phyloP scores from a whole-genome alignment of 208 protist species.

The Naegleria gruberi region DNA sequence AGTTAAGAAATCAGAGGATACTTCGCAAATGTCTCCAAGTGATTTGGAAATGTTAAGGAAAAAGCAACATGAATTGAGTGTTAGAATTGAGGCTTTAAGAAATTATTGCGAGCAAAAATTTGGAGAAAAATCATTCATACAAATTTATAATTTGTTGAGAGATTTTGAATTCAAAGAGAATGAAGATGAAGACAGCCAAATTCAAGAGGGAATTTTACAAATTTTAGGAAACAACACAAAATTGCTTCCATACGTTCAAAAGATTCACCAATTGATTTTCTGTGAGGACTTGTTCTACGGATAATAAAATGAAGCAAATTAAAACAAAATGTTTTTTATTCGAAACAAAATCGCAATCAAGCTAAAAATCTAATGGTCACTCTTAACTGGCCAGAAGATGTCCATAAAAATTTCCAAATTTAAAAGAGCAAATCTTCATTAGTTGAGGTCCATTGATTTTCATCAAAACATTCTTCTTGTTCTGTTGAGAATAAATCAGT shows the following conservation, averaged over 20 bases:
- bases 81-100: conserved; percentile 1
- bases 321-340: too few relatives aligned
- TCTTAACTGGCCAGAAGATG: too few relatives aligned
- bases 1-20: background rate
- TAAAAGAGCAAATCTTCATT: too few relatives aligned
- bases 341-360: too few relatives aligned
- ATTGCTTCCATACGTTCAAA: background rate
- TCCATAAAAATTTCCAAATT: too few relatives aligned
- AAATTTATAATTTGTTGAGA: background rate
- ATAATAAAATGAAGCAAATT: background rate
- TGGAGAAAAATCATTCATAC: background rate
- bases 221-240: background rate
- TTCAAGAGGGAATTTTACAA: background rate
- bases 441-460: too few relatives aligned
- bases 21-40: background rate
- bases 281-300: conserved; percentile 18
- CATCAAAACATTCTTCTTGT: too few relatives aligned
- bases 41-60: background rate
- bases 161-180: background rate
- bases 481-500: too few relatives aligned
- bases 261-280: background rate
- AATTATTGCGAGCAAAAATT: background rate
- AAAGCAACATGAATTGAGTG: background rate
- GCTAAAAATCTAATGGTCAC: too few relatives aligned
- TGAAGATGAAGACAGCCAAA: background rate